phyloP scores from a whole-genome alignment of 768 basidiomycete species.

The Kwoniella botswanensis region DNA sequence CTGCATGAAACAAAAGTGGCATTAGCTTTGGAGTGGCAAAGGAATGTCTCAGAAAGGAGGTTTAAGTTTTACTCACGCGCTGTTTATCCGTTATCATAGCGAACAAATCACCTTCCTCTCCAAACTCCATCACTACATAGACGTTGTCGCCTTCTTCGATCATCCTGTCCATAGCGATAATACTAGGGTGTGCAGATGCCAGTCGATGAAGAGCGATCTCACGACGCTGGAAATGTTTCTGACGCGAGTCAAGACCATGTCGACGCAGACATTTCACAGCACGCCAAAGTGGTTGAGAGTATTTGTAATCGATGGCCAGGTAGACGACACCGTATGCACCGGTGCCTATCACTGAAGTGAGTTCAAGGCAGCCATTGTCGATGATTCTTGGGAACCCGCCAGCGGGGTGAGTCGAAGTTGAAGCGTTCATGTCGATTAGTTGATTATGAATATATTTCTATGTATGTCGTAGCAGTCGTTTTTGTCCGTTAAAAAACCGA shows the following conservation, averaged over 20 bases:
- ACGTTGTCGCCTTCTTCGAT: conserved; percentile 51
- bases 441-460: not conserved
- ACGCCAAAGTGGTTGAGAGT: conserved; percentile 61
- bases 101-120: conserved; percentile 55
- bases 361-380: conserved; percentile 77
- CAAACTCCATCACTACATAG: conserved; percentile 56
- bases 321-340: conserved; percentile 96
- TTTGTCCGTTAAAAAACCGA: not conserved
- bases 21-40: conserved; percentile 60
- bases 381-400: conserved; percentile 68
- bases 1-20: conserved; percentile 12
- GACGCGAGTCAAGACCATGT: conserved; percentile 63
- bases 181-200: conserved; percentile 55
- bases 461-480: conserved; percentile 1
- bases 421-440: conserved; percentile 21
- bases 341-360: conserved; percentile 82
- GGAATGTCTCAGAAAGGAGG: not conserved
- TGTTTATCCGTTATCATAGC: conserved; percentile 55
- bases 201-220: conserved; percentile 66
- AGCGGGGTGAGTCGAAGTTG: conserved; percentile 46
- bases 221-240: conserved; percentile 71
- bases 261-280: conserved; percentile 87
- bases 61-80: conserved; percentile 50
- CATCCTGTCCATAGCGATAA: conserved; percentile 50
- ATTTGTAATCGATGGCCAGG: conserved; percentile 68